phyloP scores from a whole-genome alignment of 352 stramenopile species.

The Thraustochytrium striatum region DNA sequence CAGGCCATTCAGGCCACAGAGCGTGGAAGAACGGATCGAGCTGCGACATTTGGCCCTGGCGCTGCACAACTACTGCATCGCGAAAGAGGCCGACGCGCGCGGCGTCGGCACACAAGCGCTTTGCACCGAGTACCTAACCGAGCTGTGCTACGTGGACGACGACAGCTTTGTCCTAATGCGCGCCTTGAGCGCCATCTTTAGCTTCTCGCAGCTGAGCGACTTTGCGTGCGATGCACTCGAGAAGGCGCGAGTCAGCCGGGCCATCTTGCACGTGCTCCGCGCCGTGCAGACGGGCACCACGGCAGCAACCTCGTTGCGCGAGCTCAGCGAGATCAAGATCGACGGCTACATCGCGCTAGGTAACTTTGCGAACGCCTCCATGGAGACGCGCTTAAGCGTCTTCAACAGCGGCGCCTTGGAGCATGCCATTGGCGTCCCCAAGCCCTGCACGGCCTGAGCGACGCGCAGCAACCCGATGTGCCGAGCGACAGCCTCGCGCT shows the following conservation, averaged over 20 bases:
- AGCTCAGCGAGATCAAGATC: background rate
- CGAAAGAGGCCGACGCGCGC: too few relatives aligned
- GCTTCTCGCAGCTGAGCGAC: background rate
- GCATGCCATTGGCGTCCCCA: background rate
- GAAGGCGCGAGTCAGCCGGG: background rate
- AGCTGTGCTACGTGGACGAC: background rate
- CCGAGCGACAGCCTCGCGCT: too few relatives aligned
- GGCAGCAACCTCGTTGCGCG: background rate
- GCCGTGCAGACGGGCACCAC: background rate
- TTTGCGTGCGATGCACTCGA: slow-evolving; percentile 2
- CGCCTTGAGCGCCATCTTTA: slow-evolving; percentile 4
- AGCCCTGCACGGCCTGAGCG: too few relatives aligned
- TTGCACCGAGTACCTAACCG: too few relatives aligned
- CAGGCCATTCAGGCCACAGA: background rate
- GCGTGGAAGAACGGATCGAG: too few relatives aligned
- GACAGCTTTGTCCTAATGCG: slow-evolving; percentile 8
- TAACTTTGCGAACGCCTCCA: slow-evolving; percentile 23
- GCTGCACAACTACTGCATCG: too few relatives aligned
- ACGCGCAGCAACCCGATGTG: too few relatives aligned
- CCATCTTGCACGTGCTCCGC: background rate
- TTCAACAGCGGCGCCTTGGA: background rate
- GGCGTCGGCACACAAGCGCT: too few relatives aligned
- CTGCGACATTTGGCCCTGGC: too few relatives aligned
- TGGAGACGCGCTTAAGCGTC: background rate
- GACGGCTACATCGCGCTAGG: background rate